phyloP scores from a whole-genome alignment of 805 yeast species.

The Hanseniaspora hatyaiensis region DNA sequence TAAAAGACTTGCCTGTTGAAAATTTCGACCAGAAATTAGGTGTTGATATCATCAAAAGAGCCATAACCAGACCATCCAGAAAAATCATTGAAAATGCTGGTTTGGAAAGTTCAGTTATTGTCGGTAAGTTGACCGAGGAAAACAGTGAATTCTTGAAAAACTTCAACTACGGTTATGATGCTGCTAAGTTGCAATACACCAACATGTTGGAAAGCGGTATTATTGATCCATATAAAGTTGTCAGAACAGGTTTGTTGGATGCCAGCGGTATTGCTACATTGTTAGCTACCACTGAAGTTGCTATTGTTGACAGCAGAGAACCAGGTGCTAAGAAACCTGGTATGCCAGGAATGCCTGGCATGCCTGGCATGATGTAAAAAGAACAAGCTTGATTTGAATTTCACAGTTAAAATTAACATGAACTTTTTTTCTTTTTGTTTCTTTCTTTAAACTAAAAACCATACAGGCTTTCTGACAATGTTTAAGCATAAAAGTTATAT shows the following conservation, averaged over 20 bases:
- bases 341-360: slow-evolving; percentile 45
- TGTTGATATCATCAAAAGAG: slow-evolving; percentile 81
- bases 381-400: neutral
- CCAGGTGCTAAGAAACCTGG: slow-evolving; percentile 53
- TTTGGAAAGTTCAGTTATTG: slow-evolving; percentile 92
- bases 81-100: slow-evolving; percentile 95
- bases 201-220: slow-evolving; percentile 96
- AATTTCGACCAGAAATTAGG: slow-evolving; percentile 97
- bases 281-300: slow-evolving; percentile 96
- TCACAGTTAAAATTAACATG: neutral
- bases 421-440: neutral
- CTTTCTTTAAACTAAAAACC: neutral
- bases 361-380: slow-evolving; percentile 22
- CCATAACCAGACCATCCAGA: slow-evolving; percentile 90
- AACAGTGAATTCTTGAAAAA: slow-evolving; percentile 37
- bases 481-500: slow-evolving; percentile 12
- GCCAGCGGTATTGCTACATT: slow-evolving; percentile 96
- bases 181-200: slow-evolving; percentile 83
- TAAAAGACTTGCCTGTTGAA: slow-evolving; percentile 57
- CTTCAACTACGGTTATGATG: slow-evolving; percentile 84
- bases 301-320: slow-evolving; percentile 89
- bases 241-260: slow-evolving; percentile 86
- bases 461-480: neutral
- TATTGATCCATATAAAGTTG: slow-evolving; percentile 97
- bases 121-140: slow-evolving; percentile 60